These are phyloP conservation scores for Ophiostoma populinum DNA, from an alignment of 2,329 filamentous ascomycete species.

Conservation along the genomic window DNA sequence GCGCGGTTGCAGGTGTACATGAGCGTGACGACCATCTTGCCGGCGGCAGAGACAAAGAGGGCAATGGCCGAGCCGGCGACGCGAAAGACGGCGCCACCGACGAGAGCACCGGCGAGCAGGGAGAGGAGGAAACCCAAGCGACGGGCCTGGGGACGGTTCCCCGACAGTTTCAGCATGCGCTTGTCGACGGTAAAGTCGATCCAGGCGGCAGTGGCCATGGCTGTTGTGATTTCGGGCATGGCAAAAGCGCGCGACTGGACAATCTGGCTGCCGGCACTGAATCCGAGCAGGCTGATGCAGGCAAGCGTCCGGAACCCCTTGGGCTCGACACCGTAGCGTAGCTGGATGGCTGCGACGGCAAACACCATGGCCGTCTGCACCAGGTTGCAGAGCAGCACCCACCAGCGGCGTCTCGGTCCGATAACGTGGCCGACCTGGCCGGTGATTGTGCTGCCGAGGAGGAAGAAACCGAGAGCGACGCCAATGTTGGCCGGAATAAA, in stretches of 20 bases:
- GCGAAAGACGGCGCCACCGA: conserved; percentile 32
- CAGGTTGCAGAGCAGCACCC: conserved; percentile 35
- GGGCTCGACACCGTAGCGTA: conserved; percentile 19
- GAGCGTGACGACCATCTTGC: conserved; percentile 27
- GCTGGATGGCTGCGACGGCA: conserved; percentile 31
- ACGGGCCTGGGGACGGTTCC: conserved; percentile 29
- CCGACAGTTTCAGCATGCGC: conserved; percentile 26
- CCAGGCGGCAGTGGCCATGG: conserved; percentile 48
- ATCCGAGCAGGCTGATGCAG: conserved; percentile 33
- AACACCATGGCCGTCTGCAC: conserved; percentile 39
- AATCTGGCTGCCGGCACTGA: conserved; percentile 40
- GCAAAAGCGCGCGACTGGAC: conserved; percentile 35
- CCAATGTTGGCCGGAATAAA: conserved; percentile 38
- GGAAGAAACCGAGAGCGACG: conserved; percentile 36
- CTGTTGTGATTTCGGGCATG: conserved; percentile 45
- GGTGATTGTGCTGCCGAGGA: conserved; percentile 34
- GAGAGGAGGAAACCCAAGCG: conserved; percentile 30
- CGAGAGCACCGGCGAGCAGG: conserved; percentile 30
- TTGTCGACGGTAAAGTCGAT: conserved; percentile 41
- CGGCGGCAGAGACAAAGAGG: conserved; percentile 25
- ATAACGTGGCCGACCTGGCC: conserved; percentile 38
- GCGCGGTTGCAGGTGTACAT: conserved; percentile 26
- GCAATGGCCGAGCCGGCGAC: conserved; percentile 24
- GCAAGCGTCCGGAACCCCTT: conserved; percentile 23
- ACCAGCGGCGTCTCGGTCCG: conserved; percentile 31